phyloP scores from a whole-genome alignment of 441 rosid species.

The Theobroma grandiflorum region DNA sequence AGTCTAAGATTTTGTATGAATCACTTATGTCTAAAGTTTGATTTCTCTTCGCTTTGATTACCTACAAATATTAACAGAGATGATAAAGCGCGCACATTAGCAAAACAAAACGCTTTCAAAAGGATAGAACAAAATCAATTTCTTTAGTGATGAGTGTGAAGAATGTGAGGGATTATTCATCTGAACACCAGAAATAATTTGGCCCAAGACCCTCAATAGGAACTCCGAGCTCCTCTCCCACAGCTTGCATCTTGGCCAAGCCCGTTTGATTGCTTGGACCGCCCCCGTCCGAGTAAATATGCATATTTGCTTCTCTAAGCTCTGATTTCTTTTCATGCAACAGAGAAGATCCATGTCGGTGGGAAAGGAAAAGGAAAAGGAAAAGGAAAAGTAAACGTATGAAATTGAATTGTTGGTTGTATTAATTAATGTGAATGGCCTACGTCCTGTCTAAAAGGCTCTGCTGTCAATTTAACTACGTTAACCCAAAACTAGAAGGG shows the following conservation, averaged over 20 bases:
- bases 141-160: no score
- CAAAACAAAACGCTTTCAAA: no score
- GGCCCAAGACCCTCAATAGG: constrained; percentile 70
- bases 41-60: no score
- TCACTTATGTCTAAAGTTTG: no score
- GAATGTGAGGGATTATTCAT: neutral
- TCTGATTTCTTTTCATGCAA: constrained; percentile 66
- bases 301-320: constrained; percentile 84
- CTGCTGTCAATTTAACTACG: constrained; percentile 85
- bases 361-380: neutral
- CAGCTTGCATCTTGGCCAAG: constrained; percentile 72
- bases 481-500: constrained; percentile 85
- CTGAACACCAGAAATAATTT: constrained; percentile 1
- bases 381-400: neutral
- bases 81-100: no score
- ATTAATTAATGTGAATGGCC: neutral
- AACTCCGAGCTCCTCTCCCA: constrained; percentile 81
- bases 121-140: no score
- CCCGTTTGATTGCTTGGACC: constrained; percentile 92
- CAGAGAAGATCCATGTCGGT: neutral
- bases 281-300: constrained; percentile 86
- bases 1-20: no score
- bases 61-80: no score
- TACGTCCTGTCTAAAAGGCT: constrained; percentile 84
- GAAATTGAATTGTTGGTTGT: neutral